Percentiles rank a stretch among this genome's conserved stretches.
Conservation (phyloP, 2,329 filamentous ascomycete species). For the Tolypocladium tropicale region DNA sequence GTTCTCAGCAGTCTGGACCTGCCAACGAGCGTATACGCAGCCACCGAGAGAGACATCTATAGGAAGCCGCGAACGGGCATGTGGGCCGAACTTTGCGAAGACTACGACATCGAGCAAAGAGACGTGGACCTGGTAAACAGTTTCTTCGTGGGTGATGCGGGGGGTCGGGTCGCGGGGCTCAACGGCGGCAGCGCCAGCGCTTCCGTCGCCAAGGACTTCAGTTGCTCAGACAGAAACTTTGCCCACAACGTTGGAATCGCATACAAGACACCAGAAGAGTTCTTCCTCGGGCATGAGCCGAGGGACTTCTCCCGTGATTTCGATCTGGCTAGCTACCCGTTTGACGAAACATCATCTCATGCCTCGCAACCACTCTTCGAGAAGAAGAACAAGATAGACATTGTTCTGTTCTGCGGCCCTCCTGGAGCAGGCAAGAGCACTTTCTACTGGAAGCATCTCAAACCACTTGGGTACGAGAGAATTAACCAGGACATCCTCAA, state of each 20-base stretch:
- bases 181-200: conserved; percentile 12
- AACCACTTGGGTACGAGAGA: conserved; percentile 70
- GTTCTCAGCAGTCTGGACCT: conserved; percentile 65
- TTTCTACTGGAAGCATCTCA: conserved; percentile 70
- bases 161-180: conserved; percentile 40
- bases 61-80: conserved; percentile 84
- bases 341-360: conserved; percentile 17
- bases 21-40: conserved; percentile 74
- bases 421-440: conserved; percentile 89
- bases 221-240: conserved; percentile 65
- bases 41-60: conserved; percentile 70
- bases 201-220: conserved; percentile 44
- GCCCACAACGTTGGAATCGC: conserved; percentile 72
- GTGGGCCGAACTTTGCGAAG: conserved; percentile 58
- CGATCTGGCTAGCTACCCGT: conserved; percentile 51
- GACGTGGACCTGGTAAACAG: conserved; percentile 60
- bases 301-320: conserved; percentile 61
- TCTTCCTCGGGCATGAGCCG: conserved; percentile 61
- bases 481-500: conserved; percentile 89
- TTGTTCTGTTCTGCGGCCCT: conserved; percentile 80
- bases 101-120: conserved; percentile 46
- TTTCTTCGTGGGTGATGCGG: conserved; percentile 86
- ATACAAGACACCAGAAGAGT: conserved; percentile 87
- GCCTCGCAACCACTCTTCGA: conserved; percentile 31
- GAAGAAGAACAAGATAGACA: conserved; percentile 57